phyloP scores from a whole-genome alignment of 2,329 filamentous ascomycete genomes.

The Sarocladium brachiariae region DNA sequence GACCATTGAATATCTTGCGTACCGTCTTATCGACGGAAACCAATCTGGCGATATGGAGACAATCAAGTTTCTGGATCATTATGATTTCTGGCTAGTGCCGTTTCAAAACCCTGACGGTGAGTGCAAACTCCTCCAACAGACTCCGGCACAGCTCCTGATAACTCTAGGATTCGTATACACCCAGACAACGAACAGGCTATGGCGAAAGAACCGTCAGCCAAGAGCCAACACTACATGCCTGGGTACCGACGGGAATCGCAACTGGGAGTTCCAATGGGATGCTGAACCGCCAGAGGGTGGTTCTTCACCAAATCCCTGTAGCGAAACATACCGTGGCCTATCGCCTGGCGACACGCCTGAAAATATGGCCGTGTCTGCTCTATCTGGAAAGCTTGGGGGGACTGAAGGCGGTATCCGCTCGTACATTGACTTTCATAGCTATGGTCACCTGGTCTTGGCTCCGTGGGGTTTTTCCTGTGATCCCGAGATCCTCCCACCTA shows the following conservation, averaged over 20 bases:
- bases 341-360: constrained; percentile 38
- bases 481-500: constrained; percentile 16
- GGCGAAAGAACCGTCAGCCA: constrained; percentile 45
- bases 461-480: constrained; percentile 50
- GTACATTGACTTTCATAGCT: constrained; percentile 55
- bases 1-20: constrained; percentile 40
- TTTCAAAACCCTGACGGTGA: constrained; percentile 46
- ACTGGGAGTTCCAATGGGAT: constrained; percentile 39
- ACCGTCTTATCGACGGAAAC: constrained; percentile 38
- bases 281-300: constrained; percentile 20
- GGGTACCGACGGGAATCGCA: constrained; percentile 46
- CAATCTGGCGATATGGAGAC: constrained; percentile 26
- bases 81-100: constrained; percentile 52
- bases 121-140: constrained; percentile 8
- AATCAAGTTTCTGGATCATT: constrained; percentile 42
- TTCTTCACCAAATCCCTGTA: constrained; percentile 36
- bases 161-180: constrained; percentile 42
- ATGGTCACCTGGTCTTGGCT: constrained; percentile 46
- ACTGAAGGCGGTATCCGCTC: constrained; percentile 39
- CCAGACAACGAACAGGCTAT: constrained; percentile 42
- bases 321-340: constrained; percentile 36
- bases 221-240: constrained; percentile 33
- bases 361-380: constrained; percentile 38
- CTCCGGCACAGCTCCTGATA: neutral
- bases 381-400: constrained; percentile 35